These are phyloP conservation scores for Pseudocercospora macadamiae DNA, from an alignment of 2,329 filamentous ascomycete species.

Conservation along the genomic window DNA sequence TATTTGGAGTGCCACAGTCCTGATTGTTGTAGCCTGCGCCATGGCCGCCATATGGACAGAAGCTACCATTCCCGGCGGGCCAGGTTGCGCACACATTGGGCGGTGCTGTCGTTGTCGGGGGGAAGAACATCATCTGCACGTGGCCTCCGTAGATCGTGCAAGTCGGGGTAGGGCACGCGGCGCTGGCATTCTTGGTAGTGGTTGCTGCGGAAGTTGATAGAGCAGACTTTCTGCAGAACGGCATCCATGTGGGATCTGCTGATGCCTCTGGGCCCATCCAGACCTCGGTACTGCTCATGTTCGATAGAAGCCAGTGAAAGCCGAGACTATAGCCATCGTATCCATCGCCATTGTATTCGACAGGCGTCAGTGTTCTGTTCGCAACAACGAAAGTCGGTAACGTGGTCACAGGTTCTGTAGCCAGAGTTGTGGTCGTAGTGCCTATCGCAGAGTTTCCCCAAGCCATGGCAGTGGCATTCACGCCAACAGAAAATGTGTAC, in stretches of 20 bases:
- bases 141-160: background rate
- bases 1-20: background rate
- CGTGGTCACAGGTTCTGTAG: background rate
- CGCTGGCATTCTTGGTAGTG: background rate
- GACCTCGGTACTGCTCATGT: background rate
- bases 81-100: conserved; percentile 2
- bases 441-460: conserved; percentile 1
- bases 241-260: background rate
- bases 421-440: background rate
- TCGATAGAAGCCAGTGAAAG: background rate
- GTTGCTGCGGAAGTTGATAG: background rate
- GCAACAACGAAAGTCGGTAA: background rate
- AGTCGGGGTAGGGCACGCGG: background rate
- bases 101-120: background rate
- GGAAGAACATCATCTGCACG: conserved; percentile 1
- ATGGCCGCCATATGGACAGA: conserved; percentile 1
- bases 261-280: background rate
- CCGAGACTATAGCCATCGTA: background rate
- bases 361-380: background rate
- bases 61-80: conserved; percentile 1
- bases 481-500: background rate
- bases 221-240: background rate
- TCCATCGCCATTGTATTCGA: background rate
- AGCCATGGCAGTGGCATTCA: background rate
- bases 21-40: conserved; percentile 5